phyloP scores from a whole-genome alignment of 1,139 yeast genomes.

The Candida neerlandica region DNA sequence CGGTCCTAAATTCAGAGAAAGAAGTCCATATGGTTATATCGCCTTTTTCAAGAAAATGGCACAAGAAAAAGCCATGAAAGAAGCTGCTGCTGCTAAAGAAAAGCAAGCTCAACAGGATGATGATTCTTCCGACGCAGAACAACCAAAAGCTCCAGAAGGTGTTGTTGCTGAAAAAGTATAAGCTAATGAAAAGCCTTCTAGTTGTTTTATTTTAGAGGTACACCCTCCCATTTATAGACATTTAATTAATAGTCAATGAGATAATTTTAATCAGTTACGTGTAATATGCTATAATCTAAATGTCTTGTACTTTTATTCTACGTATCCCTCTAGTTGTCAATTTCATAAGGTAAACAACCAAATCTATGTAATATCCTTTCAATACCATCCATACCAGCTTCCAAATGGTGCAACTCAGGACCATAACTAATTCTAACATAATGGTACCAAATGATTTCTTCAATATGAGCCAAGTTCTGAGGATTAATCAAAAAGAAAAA shows the following conservation, averaged over 20 bases:
- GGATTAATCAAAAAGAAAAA: constrained; percentile 70
- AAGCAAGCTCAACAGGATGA: neutral
- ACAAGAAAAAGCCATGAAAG: constrained; percentile 23
- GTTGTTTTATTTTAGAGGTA: neutral
- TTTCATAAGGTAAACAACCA: constrained; percentile 33
- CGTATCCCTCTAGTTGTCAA: neutral
- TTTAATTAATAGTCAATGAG: neutral
- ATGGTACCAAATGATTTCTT: constrained; percentile 66
- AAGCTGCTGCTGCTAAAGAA: constrained; percentile 11
- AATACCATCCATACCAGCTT: constrained; percentile 66
- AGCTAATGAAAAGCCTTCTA: neutral
- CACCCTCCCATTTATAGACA: neutral
- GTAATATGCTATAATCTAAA: neutral
- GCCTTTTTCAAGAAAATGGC: constrained; percentile 43
- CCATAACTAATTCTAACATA: constrained; percentile 67
- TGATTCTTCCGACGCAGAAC: neutral
- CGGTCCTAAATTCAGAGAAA: constrained; percentile 58
- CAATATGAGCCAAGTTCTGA: constrained; percentile 59
- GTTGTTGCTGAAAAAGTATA: constrained; percentile 15
- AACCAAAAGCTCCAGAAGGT: constrained; percentile 1
- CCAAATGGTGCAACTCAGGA: constrained; percentile 58
- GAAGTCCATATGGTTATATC: constrained; percentile 60
- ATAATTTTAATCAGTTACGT: too few species aligned
- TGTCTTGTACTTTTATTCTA: neutral
- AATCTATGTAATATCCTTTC: constrained; percentile 56